Base-by-base conservation (phyloP, 768 basidiomycete genomes). In the Arthromyces matolae region DNA sequence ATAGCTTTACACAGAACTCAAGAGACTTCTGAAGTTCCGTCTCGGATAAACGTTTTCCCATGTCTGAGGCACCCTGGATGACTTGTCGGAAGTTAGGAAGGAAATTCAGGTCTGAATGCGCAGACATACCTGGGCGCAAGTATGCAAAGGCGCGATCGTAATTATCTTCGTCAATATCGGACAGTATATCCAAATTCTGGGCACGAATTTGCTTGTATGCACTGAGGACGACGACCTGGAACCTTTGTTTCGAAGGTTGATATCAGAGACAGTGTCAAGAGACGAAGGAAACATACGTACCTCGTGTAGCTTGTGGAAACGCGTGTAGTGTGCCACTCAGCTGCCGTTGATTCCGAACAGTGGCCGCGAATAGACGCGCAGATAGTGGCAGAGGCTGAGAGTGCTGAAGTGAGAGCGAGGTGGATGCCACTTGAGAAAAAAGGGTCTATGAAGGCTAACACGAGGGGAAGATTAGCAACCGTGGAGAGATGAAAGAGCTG, bases 41-140 rank as follows among this genome's bases (percentile, higher is more conserved):
- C 63, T 86, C 87, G 3, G 84, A 86, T 27, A 89, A 72, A 13
- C 75, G 78, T 25, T 71, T 68, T 12, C 87, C 88, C 76, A 89
- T 81, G 51, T 90, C 88, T 0, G 82, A 82, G 35, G 82, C 83
- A 5, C 88, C 88, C 64, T 89, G 88, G 29, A 89, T 89, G 23
- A 90, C 88, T 89, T 34, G 22, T 36, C 40, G 23, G 47, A 51
- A 31, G 49, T 12, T 13, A 37, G 18, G 6, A 14, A 34, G n/a
- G n/a, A n/a, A n/a, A n/a, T n/a, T n/a, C n/a, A n/a, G n/a, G n/a
- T n/a, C n/a, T n/a, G n/a, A n/a, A n/a, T n/a, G n/a, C 19, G 2
- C 2, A 32, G 10, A 53, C 73, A 42, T 38, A 83, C 83, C 76
- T 45, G 84, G 84, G 24, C 83, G 68, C 39, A 86, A 69, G 60